A percentile compares a stretch with the other conserved stretches of the same genome.
Evolutionary conservation across 2,329 filamentous ascomycete genomes (phyloP).

Genomic region (Allantophomopsis cytisporea): DNA sequence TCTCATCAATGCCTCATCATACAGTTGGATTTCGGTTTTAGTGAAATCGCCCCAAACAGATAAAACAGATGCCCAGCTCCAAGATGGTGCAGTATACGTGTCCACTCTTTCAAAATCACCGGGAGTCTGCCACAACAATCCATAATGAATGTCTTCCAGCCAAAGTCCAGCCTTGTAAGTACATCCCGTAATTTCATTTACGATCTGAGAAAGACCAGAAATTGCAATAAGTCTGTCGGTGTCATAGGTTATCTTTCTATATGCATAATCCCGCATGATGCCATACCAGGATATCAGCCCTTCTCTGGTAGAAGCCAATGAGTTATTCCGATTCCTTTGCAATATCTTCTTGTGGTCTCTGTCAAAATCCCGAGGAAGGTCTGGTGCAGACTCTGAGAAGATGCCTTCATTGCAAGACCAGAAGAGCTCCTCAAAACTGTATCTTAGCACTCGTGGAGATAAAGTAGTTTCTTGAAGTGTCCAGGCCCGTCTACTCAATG

Average conservation of each 20-base stretch:
- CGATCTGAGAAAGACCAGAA: neutral
- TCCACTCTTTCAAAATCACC: neutral
- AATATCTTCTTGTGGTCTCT: neutral
- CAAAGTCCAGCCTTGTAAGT: constrained; percentile 1
- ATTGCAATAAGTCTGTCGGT: constrained; percentile 1
- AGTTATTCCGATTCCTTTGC: neutral
- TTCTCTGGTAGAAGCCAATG: neutral
- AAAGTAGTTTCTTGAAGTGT: constrained; percentile 2
- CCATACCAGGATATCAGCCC: neutral
- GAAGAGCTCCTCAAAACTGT: constrained; percentile 2
- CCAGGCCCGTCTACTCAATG: constrained; percentile 1
- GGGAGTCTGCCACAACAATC: constrained; percentile 1
- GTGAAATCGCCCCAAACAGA: too few relatives aligned
- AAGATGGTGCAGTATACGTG: constrained; percentile 1
- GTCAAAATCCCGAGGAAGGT: neutral
- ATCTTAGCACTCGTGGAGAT: constrained; percentile 1
- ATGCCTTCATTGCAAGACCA: constrained; percentile 7
- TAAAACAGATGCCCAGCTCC: constrained; percentile 4
- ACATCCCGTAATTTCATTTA: neutral
- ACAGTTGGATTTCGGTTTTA: too few relatives aligned
- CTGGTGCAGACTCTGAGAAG: constrained; percentile 2
- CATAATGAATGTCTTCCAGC: constrained; percentile 1
- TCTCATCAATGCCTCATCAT: too few relatives aligned
- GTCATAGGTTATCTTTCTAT: constrained; percentile 1
- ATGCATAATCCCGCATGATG: constrained; percentile 1